phyloP scores from a whole-genome alignment of 768 basidiomycete genomes.

The Tephrocybe sp. region DNA sequence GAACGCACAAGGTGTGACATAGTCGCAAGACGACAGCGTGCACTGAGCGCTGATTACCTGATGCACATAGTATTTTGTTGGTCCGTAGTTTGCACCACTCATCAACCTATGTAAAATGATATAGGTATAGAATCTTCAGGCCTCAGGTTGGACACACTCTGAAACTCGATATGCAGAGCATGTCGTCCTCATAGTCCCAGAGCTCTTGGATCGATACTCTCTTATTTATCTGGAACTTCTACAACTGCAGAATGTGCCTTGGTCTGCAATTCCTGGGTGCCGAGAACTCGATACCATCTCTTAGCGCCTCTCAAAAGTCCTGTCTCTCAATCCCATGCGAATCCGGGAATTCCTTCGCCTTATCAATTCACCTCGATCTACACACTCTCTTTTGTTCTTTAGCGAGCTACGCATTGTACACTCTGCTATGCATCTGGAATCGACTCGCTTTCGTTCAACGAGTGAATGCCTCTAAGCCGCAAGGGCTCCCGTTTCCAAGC shows the following conservation, averaged over 20 bases:
- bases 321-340: neutral
- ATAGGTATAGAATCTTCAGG: no score
- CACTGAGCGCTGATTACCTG: no score
- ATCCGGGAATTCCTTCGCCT: neutral
- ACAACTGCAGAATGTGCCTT: neutral
- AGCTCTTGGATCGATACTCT: neutral
- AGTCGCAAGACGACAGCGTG: no score
- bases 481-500: neutral
- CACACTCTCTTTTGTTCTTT: neutral
- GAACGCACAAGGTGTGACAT: no score
- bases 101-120: no score
- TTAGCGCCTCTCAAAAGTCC: neutral
- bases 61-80: no score
- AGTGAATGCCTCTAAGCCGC: neutral
- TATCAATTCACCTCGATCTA: neutral
- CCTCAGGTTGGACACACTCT: no score
- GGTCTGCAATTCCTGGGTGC: conserved; percentile 2
- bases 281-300: conserved; percentile 1
- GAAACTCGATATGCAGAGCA: no score
- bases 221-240: neutral
- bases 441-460: neutral
- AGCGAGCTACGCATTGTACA: neutral
- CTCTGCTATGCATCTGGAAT: neutral
- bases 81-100: no score
- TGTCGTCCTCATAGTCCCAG: no score